Evolutionary conservation across 2,329 filamentous ascomycete species (phyloP), one percentile per base, ranked within the genome.

Genomic region (Talaromyces funiculosus): DNA sequence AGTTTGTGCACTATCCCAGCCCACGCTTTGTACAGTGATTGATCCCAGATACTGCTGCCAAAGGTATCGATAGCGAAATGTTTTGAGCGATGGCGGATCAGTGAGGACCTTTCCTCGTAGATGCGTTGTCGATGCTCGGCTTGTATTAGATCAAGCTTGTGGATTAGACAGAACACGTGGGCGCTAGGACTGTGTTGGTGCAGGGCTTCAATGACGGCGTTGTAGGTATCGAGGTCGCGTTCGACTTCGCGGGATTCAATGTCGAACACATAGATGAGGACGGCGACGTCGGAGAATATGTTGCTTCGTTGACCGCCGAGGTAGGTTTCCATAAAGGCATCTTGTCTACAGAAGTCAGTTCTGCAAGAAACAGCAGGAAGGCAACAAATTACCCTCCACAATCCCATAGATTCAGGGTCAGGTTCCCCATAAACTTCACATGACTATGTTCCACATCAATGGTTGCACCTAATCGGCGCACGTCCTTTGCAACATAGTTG

Each of bases 261-360:
- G 74, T 99, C 94, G 78, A 99, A 99, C 75, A 99, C 94, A 80
- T 99, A 99, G 76, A 99, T 97, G 61, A 99, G 85, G 56, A 97
- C 94, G 55, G 92, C 93, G 63, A 97, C 94, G 73, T 94, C 93
- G 71, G 88, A 91, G 79, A 99, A 99, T 75, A 99, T 93, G 77
- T 97, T 94, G 60, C 91, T 88, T 62, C 94, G 90, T 78, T 97
- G 94, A 70, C 95, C 90, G 16, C 90, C 92, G 63, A 99, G 88
- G 79, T 97, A 99, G 75, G 96, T 97, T 73, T 97, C 94, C 82
- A 96, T 96, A 73, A 99, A 99, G 38, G 93, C 93, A 77, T 97
- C 94, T 80, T 99, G 94, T 62, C 93, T 89, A 16, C 57, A n/a
- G 33, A 31, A 33, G 54, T 55, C 16, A 60, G 47, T 18, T 22